Evolutionary conservation across 768 basidiomycete genomes (phyloP).

Genomic region (Tylopilus vinaceipallidus): DNA sequence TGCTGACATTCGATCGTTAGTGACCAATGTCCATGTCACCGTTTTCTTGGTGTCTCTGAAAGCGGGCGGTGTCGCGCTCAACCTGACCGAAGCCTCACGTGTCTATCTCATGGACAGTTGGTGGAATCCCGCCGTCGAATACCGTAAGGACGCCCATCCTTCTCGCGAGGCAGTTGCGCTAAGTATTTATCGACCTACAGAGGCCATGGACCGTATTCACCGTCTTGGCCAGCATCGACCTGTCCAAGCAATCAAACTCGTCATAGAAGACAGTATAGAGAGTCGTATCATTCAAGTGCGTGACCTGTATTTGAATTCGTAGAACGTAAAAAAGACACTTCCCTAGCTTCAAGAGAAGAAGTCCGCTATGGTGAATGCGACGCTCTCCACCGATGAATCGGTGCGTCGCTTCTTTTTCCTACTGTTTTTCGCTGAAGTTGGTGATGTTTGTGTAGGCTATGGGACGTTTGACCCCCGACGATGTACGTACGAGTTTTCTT

Average conservation of each 20-base stretch:
- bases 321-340: not conserved
- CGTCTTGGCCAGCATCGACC: slow-evolving; percentile 93
- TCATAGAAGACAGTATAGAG: slow-evolving; percentile 96
- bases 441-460: slow-evolving; percentile 57
- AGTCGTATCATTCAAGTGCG: slow-evolving; percentile 84
- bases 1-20: slow-evolving; percentile 36
- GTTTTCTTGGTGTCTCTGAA: slow-evolving; percentile 98
- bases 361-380: slow-evolving; percentile 90
- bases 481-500: slow-evolving; percentile 41
- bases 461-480: slow-evolving; percentile 89
- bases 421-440: slow-evolving; percentile 9
- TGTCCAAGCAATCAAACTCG: slow-evolving; percentile 89
- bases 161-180: not conserved
- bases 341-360: slow-evolving; percentile 92
- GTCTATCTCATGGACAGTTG: slow-evolving; percentile 97
- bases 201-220: slow-evolving; percentile 98
- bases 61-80: slow-evolving; percentile 92
- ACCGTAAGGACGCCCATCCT: slow-evolving; percentile 50
- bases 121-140: slow-evolving; percentile 98
- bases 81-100: slow-evolving; percentile 86
- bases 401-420: slow-evolving; percentile 37
- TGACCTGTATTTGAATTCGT: not conserved
- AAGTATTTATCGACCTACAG: slow-evolving; percentile 37
- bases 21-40: slow-evolving; percentile 91
- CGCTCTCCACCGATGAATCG: slow-evolving; percentile 77